These are phyloP conservation scores for Ormosia emarginata DNA, from an alignment of 306 rosid species.

Conservation along the genomic window DNA sequence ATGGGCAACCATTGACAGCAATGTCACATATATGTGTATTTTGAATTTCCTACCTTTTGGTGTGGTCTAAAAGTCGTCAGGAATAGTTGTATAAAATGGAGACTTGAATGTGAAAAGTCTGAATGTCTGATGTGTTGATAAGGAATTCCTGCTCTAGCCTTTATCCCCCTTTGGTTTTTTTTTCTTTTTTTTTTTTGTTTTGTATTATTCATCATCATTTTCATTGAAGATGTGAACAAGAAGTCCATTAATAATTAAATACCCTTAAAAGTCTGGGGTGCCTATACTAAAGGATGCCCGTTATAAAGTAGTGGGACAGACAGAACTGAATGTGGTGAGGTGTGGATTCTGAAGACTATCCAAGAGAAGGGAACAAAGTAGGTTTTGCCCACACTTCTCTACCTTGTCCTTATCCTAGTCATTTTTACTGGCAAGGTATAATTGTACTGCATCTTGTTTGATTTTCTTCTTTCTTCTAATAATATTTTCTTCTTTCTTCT, in stretches of 20 bases:
- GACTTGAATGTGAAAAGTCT: constrained; percentile 8
- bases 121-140: background rate
- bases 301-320: constrained; percentile 23
- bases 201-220: background rate
- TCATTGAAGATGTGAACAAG: background rate
- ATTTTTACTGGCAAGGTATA: background rate
- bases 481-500: background rate
- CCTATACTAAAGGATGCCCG: background rate
- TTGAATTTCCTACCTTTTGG: background rate
- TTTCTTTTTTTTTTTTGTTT: background rate
- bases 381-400: background rate
- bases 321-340: background rate
- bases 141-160: background rate
- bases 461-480: background rate
- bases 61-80: constrained; percentile 4
- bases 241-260: background rate
- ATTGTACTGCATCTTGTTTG: background rate
- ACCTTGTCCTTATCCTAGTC: background rate
- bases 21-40: background rate
- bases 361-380: background rate
- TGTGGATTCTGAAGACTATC: background rate
- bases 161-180: background rate
- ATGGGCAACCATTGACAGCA: constrained; percentile 2
- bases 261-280: background rate
- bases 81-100: background rate